Percentiles rank a stretch among this genome's conserved stretches.
phyloP scores from a whole-genome alignment of 2,329 filamentous ascomycete species.

The Aspergillus pseudotamarii region DNA sequence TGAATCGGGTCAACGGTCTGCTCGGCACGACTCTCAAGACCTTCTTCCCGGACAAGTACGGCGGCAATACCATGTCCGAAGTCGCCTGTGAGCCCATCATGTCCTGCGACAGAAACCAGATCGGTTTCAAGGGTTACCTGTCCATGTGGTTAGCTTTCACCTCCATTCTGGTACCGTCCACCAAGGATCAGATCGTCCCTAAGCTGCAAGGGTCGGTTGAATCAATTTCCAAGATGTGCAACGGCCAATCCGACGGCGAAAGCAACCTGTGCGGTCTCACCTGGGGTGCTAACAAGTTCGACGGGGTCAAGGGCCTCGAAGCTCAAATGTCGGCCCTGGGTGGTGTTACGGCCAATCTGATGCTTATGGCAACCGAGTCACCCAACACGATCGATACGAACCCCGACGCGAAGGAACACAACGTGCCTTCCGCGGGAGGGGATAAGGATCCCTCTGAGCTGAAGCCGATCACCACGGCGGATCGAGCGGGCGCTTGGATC shows the following conservation, averaged over 20 bases:
- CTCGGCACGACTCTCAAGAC: conserved; percentile 47
- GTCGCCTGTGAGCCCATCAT: conserved; percentile 62
- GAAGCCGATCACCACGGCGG: conserved; percentile 22
- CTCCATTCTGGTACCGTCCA: conserved; percentile 62
- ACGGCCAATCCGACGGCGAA: conserved; percentile 43
- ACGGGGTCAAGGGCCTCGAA: conserved; percentile 61
- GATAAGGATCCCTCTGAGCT: conserved; percentile 7
- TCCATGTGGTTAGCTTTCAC: conserved; percentile 64
- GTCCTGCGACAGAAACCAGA: conserved; percentile 69
- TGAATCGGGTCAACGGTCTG: conserved; percentile 56
- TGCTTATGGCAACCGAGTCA: conserved; percentile 52
- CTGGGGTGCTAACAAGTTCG: conserved; percentile 57
- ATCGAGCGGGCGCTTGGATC: conserved; percentile 36
- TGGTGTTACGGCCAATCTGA: conserved; percentile 62
- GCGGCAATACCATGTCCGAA: conserved; percentile 62
- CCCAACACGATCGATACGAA: conserved; percentile 22
- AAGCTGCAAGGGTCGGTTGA: conserved; percentile 59
- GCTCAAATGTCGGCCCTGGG: conserved; percentile 68
- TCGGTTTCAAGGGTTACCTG: conserved; percentile 69
- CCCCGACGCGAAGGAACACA: conserved; percentile 56
- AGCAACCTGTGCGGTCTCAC: conserved; percentile 63
- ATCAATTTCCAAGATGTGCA: conserved; percentile 64
- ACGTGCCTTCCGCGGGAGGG: conserved; percentile 32
- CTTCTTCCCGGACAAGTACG: conserved; percentile 51
- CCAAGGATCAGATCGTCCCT: conserved; percentile 55